Evolutionary conservation across 2,329 filamentous ascomycete species (phyloP).

Genomic region (Tricladium varicosporioides): DNA sequence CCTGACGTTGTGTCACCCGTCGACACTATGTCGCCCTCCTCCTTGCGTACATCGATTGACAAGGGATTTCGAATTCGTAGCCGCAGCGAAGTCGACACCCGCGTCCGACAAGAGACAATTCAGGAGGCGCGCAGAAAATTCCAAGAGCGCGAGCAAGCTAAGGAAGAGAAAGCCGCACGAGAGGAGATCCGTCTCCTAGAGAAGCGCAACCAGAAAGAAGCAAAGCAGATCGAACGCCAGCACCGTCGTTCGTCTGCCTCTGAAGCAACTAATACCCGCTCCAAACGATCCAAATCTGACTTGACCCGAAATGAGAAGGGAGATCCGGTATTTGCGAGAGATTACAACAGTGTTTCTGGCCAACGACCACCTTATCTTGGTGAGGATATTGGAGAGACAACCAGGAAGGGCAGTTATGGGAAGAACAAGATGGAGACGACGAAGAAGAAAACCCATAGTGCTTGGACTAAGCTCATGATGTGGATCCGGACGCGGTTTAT

Average conservation of each 20-base stretch:
- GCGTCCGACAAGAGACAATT: constrained; percentile 54
- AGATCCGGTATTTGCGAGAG: constrained; percentile 20
- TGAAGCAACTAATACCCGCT: constrained; percentile 37
- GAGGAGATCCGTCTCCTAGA: constrained; percentile 58
- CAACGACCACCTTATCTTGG: constrained; percentile 9
- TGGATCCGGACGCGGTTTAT: constrained; percentile 61
- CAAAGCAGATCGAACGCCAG: constrained; percentile 46
- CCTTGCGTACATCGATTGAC: constrained; percentile 59
- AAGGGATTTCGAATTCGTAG: constrained; percentile 58
- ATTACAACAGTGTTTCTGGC: constrained; percentile 19
- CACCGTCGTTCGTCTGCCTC: constrained; percentile 35
- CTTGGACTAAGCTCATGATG: constrained; percentile 62
- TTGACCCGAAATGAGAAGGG: constrained; percentile 28
- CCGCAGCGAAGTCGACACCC: constrained; percentile 57
- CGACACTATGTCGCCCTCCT: constrained; percentile 39
- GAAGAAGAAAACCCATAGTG: constrained; percentile 59
- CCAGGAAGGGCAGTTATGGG: not conserved
- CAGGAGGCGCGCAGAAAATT: constrained; percentile 62
- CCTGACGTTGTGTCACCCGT: constrained; percentile 26
- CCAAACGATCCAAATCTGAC: constrained; percentile 38
- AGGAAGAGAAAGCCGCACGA: constrained; percentile 61
- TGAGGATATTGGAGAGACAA: constrained; percentile 1
- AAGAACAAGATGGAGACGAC: constrained; percentile 13
- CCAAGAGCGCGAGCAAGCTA: constrained; percentile 57
- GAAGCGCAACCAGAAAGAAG: constrained; percentile 56